Percentiles rank a stretch among this genome's conserved stretches.
These are phyloP conservation scores for Globisporangium lucens DNA, from an alignment of 352 stramenopile species.

Conservation along the genomic window DNA sequence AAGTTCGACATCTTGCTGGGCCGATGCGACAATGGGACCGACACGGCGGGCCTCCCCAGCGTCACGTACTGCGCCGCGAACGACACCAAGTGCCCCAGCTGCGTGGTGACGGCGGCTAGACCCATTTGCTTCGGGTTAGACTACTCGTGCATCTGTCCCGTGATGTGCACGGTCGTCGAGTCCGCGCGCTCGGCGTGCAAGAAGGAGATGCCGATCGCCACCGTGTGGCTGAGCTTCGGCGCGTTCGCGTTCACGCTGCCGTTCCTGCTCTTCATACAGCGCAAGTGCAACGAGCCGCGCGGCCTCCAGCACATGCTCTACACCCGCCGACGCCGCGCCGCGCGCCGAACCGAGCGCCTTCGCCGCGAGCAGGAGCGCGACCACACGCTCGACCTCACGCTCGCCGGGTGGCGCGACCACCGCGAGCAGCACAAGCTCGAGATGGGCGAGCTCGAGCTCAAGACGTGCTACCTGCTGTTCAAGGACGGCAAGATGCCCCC, in stretches of 20 bases:
- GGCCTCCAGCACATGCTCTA: slow-evolving; percentile 20
- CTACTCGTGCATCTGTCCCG: slow-evolving; percentile 35
- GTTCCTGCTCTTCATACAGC: slow-evolving; percentile 39
- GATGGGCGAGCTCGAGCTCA: slow-evolving; percentile 14
- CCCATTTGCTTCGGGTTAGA: slow-evolving; percentile 30
- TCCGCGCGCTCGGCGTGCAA: not conserved
- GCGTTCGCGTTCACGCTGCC: slow-evolving; percentile 28
- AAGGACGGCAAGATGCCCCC: slow-evolving; percentile 3
- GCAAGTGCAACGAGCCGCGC: slow-evolving; percentile 29
- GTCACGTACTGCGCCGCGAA: slow-evolving; percentile 29
- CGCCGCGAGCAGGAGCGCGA: slow-evolving; percentile 26
- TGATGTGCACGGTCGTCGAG: slow-evolving; percentile 17
- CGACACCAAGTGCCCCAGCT: slow-evolving; percentile 28
- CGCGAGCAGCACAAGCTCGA: slow-evolving; percentile 36
- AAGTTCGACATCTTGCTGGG: slow-evolving; percentile 32
- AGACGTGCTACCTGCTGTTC: slow-evolving; percentile 17
- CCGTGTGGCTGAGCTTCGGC: slow-evolving; percentile 31
- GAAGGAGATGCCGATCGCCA: slow-evolving; percentile 16
- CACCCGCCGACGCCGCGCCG: not conserved
- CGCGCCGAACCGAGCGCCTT: not conserved
- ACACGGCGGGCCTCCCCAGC: slow-evolving; percentile 3
- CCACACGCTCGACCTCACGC: slow-evolving; percentile 24
- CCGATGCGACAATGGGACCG: slow-evolving; percentile 20
- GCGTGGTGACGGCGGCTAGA: slow-evolving; percentile 27
- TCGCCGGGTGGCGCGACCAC: slow-evolving; percentile 33